These are phyloP conservation scores for Hysterium pulicare DNA, from an alignment of 2,329 filamentous ascomycete genomes.

Conservation along the genomic window DNA sequence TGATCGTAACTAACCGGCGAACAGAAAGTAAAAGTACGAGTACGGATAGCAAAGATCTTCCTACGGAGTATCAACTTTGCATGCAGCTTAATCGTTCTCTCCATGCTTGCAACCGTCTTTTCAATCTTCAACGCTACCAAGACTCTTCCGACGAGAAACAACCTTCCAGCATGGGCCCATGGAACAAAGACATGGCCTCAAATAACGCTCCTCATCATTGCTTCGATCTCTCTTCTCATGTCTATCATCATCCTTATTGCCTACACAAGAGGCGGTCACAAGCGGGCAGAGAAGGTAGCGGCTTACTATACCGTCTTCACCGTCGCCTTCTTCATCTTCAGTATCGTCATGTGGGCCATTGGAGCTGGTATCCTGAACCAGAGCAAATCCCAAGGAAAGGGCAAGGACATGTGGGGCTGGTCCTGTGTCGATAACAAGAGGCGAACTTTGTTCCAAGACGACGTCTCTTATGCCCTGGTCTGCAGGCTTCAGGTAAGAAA, in stretches of 20 bases:
- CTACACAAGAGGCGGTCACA: slow-evolving; percentile 86
- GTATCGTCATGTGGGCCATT: slow-evolving; percentile 86
- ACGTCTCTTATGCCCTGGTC: slow-evolving; percentile 84
- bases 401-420: slow-evolving; percentile 97
- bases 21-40: slow-evolving; percentile 87
- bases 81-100: slow-evolving; percentile 89
- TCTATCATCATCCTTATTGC: slow-evolving; percentile 77
- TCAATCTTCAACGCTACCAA: slow-evolving; percentile 89
- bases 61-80: slow-evolving; percentile 96
- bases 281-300: slow-evolving; percentile 83
- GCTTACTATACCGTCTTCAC: slow-evolving; percentile 96
- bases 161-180: slow-evolving; percentile 78
- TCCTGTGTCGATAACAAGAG: slow-evolving; percentile 89
- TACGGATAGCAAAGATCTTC: slow-evolving; percentile 89
- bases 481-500: slow-evolving; percentile 75
- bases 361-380: slow-evolving; percentile 82
- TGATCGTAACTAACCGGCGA: slow-evolving; percentile 35
- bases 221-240: slow-evolving; percentile 75
- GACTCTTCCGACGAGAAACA: slow-evolving; percentile 69
- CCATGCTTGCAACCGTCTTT: slow-evolving; percentile 86
- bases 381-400: slow-evolving; percentile 66
- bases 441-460: slow-evolving; percentile 69
- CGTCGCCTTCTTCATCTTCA: slow-evolving; percentile 89
- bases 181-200: slow-evolving; percentile 86
- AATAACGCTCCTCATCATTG: slow-evolving; percentile 72